phyloP scores from a whole-genome alignment of 108 stramenopile genomes.

The Skeletonema marinoi region DNA sequence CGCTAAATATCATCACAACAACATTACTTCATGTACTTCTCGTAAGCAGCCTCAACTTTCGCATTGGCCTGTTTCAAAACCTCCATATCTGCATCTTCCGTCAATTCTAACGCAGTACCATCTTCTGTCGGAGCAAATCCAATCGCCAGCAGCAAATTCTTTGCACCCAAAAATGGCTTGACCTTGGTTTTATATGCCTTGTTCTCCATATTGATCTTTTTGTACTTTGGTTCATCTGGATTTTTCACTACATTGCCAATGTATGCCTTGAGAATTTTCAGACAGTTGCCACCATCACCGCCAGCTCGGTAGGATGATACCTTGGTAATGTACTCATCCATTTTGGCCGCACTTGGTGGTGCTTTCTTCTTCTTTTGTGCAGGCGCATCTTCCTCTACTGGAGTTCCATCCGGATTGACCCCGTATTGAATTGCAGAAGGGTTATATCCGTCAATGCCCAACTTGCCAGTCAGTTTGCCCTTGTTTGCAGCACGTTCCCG shows the following conservation, averaged over 20 bases:
- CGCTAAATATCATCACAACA: neutral
- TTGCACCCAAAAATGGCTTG: constrained; percentile 84
- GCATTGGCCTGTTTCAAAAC: constrained; percentile 71
- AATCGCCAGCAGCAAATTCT: constrained; percentile 71
- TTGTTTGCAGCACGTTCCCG: constrained; percentile 82
- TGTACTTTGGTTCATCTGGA: constrained; percentile 83
- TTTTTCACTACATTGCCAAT: constrained; percentile 89
- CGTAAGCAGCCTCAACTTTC: constrained; percentile 73
- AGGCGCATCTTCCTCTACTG: constrained; percentile 30
- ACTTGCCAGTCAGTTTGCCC: constrained; percentile 79
- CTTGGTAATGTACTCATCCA: constrained; percentile 85
- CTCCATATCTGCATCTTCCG: constrained; percentile 60
- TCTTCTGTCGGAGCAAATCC: constrained; percentile 76
- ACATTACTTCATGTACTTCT: constrained; percentile 47
- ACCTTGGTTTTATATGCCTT: constrained; percentile 91
- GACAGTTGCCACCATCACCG: constrained; percentile 92
- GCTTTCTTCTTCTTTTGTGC: constrained; percentile 56
- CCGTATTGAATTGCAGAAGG: constrained; percentile 91
- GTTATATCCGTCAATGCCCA: constrained; percentile 95
- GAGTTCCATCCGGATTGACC: constrained; percentile 39
- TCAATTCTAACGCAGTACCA: constrained; percentile 48
- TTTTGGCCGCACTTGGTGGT: constrained; percentile 62
- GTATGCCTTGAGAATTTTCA: constrained; percentile 86
- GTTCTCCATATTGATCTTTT: constrained; percentile 92
- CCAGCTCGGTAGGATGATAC: constrained; percentile 87